Conservation (phyloP, 805 yeast genomes). For the Nematodospora valgi region DNA sequence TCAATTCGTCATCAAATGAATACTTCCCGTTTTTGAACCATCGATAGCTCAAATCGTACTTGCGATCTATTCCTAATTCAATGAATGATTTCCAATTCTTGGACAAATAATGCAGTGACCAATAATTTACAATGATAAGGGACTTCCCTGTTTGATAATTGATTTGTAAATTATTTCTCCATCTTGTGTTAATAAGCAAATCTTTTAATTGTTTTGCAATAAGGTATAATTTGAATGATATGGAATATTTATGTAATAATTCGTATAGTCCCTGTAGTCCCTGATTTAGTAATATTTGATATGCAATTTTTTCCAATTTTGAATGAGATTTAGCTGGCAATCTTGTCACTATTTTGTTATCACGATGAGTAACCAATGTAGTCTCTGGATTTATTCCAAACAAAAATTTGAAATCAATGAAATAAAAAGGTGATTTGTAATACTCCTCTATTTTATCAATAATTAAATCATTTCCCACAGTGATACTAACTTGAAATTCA, state of each 20-base stretch:
- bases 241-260: slow-evolving; percentile 55
- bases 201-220: slow-evolving; percentile 55
- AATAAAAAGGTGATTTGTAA: slow-evolving; percentile 58
- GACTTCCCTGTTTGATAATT: slow-evolving; percentile 53
- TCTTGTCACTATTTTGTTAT: slow-evolving; percentile 22
- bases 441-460: slow-evolving; percentile 49
- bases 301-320: slow-evolving; percentile 54
- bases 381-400: slow-evolving; percentile 46
- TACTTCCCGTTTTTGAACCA: slow-evolving; percentile 63
- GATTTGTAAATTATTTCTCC: slow-evolving; percentile 62
- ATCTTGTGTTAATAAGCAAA: slow-evolving; percentile 42
- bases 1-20: slow-evolving; percentile 16
- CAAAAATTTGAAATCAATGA: slow-evolving; percentile 70
- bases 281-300: slow-evolving; percentile 43
- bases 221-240: slow-evolving; percentile 60
- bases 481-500: slow-evolving; percentile 61
- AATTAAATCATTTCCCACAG: slow-evolving; percentile 59
- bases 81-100: slow-evolving; percentile 50
- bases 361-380: slow-evolving; percentile 26
- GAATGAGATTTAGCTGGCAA: slow-evolving; percentile 30
- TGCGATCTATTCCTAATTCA: slow-evolving; percentile 56
- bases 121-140: slow-evolving; percentile 56
- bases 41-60: slow-evolving; percentile 47
- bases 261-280: slow-evolving; percentile 54
- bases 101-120: slow-evolving; percentile 47